Percentiles rank a stretch among this genome's conserved stretches.
Evolutionary conservation across 2,329 filamentous ascomycete genomes (phyloP).

Genomic region (Xylaria sp.): DNA sequence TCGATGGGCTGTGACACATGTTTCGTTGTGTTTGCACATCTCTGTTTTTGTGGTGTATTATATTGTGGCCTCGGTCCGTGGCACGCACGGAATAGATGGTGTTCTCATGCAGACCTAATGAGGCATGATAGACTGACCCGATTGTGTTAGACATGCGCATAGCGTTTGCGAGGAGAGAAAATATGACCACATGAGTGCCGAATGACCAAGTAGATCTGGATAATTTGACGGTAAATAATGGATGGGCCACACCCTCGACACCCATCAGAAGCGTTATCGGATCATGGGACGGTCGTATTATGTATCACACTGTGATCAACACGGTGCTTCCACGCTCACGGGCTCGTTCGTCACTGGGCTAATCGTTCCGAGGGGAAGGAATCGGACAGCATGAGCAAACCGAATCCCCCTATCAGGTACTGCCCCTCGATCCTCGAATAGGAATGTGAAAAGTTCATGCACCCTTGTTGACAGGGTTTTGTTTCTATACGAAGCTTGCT

Average conservation of each 20-base stretch:
- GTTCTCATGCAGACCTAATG: not conserved
- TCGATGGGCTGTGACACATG: conserved; percentile 6
- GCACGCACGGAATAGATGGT: conserved; percentile 5
- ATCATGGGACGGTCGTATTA: conserved; percentile 30
- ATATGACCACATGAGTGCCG: conserved; percentile 25
- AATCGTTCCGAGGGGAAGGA: conserved; percentile 28
- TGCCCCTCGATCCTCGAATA: conserved; percentile 32
- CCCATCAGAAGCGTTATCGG: conserved; percentile 10
- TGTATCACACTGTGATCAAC: conserved; percentile 29
- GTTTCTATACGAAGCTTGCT: conserved; percentile 33
- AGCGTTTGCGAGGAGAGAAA: not conserved
- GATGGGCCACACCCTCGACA: conserved; percentile 16
- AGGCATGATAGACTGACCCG: conserved; percentile 2
- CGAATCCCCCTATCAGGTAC: conserved; percentile 35
- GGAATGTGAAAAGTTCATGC: conserved; percentile 28
- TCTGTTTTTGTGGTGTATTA: conserved; percentile 14
- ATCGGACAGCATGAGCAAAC: conserved; percentile 10
- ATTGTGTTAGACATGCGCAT: not conserved
- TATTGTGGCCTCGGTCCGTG: not conserved
- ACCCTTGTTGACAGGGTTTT: conserved; percentile 21
- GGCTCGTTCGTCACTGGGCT: conserved; percentile 26
- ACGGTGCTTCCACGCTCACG: conserved; percentile 36
- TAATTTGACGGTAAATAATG: conserved; percentile 31
- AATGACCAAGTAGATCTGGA: conserved; percentile 31
- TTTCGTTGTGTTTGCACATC: not conserved